Evolutionary conservation across 2,329 filamentous ascomycete genomes (phyloP).

Genomic region (Exophiala dermatitidis): DNA sequence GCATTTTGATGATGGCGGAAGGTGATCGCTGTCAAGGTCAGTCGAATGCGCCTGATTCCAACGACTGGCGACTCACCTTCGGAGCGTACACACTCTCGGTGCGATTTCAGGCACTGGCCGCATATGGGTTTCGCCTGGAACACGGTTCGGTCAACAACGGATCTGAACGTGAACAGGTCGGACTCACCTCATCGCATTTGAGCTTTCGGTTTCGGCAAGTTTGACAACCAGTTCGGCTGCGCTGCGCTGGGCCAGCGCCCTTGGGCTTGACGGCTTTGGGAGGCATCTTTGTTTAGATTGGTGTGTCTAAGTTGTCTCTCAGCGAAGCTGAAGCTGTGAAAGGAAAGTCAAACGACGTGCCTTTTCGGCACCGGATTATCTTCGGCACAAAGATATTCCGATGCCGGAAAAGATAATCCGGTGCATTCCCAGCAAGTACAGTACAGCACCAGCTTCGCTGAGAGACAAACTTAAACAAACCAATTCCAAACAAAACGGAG

Average conservation of each 20-base stretch:
- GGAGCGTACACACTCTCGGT: slow-evolving; percentile 20
- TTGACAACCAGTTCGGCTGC: slow-evolving; percentile 26
- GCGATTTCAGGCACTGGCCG: slow-evolving; percentile 24
- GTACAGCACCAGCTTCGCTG: neutral
- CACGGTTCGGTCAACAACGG: neutral
- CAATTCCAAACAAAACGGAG: neutral
- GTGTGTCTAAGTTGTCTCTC: neutral
- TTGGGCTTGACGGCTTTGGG: slow-evolving; percentile 11
- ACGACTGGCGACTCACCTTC: slow-evolving; percentile 16
- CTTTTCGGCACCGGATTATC: neutral
- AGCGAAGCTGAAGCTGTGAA: slow-evolving; percentile 4
- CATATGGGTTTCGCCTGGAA: slow-evolving; percentile 21
- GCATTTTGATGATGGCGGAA: slow-evolving; percentile 63
- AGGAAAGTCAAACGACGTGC: slow-evolving; percentile 6
- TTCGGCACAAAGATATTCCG: neutral
- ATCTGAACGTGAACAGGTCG: neutral
- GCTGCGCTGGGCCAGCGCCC: slow-evolving; percentile 10
- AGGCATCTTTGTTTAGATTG: neutral
- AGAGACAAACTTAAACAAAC: neutral
- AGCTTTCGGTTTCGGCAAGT: slow-evolving; percentile 26
- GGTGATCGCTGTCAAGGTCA: slow-evolving; percentile 44
- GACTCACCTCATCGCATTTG: slow-evolving; percentile 27
- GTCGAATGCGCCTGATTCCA: neutral
- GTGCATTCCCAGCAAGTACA: neutral
- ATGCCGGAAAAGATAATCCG: neutral